phyloP scores from a whole-genome alignment of 345 rosid species.

The Gossypium rotundifolium region DNA sequence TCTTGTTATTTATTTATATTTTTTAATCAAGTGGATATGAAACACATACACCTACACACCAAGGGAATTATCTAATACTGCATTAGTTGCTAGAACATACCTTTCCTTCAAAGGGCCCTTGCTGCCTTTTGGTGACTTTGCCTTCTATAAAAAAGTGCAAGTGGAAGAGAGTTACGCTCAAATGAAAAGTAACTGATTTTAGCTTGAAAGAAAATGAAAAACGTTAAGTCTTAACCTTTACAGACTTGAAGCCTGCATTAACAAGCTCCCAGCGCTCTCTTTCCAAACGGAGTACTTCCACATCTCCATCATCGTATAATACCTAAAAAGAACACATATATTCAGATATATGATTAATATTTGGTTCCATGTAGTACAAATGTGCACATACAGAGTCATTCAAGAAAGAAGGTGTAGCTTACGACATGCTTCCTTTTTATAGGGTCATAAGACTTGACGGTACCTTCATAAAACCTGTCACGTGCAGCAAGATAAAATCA shows the following conservation, averaged over 20 bases:
- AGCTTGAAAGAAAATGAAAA: conserved; percentile 5
- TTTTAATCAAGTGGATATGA: background rate
- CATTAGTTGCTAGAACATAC: conserved; percentile 36
- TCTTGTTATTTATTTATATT: background rate
- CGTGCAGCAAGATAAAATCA: conserved; percentile 20
- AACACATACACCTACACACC: background rate
- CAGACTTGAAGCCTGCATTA: conserved; percentile 41
- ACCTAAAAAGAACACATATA: conserved; percentile 32
- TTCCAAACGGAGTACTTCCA: conserved; percentile 77
- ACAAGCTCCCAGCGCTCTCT: conserved; percentile 89
- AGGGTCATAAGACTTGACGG: conserved; percentile 82
- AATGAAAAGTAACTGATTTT: background rate
- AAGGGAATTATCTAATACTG: conserved; percentile 4
- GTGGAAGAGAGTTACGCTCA: conserved; percentile 20
- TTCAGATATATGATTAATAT: conserved; percentile 2
- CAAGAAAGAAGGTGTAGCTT: conserved; percentile 23
- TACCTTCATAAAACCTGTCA: conserved; percentile 89
- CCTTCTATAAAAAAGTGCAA: conserved; percentile 43
- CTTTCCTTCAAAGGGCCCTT: conserved; percentile 34
- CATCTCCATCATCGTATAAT: conserved; percentile 90
- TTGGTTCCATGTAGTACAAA: conserved; percentile 7
- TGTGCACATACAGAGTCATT: conserved; percentile 5
- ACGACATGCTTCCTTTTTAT: conserved; percentile 82
- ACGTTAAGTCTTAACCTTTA: background rate
- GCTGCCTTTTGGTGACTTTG: conserved; percentile 25